These are phyloP conservation scores for Pseudocercospora ulei DNA, from an alignment of 2,329 filamentous ascomycete species.

Conservation along the genomic window DNA sequence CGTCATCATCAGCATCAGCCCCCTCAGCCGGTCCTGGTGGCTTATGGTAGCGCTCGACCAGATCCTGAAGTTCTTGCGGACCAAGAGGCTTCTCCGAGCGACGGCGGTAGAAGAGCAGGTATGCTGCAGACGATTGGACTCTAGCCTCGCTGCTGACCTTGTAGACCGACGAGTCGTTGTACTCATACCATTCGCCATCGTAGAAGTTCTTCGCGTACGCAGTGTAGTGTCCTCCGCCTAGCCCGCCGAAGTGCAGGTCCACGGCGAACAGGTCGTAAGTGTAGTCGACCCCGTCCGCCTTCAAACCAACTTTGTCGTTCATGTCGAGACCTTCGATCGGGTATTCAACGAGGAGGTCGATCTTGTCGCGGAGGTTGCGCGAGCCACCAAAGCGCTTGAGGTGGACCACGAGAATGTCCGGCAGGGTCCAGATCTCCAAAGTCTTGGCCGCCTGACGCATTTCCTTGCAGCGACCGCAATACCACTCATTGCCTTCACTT, in stretches of 20 bases:
- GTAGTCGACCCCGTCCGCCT: conserved; percentile 69
- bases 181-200: conserved; percentile 86
- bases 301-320: conserved; percentile 64
- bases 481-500: conserved; percentile 95
- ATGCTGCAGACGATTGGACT: conserved; percentile 58
- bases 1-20: conserved; percentile 37
- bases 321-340: conserved; percentile 81
- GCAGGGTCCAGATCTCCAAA: conserved; percentile 92
- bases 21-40: conserved; percentile 41
- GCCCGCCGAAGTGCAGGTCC: conserved; percentile 87
- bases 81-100: conserved; percentile 68
- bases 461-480: conserved; percentile 91
- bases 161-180: conserved; percentile 61
- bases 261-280: conserved; percentile 91
- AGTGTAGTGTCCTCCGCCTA: conserved; percentile 93
- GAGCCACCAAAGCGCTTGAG: conserved; percentile 89
- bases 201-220: conserved; percentile 88
- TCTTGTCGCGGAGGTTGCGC: conserved; percentile 73
- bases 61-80: conserved; percentile 61
- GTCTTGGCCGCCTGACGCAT: conserved; percentile 88
- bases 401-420: conserved; percentile 89
- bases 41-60: conserved; percentile 56
- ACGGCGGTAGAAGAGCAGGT: conserved; percentile 91
- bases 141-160: conserved; percentile 21
- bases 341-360: conserved; percentile 85